A percentile compares a stretch with the other conserved stretches of the same genome.
Evolutionary conservation across 164 flowering plant genomes (phyloP).

Genomic region (Tinospora cordifolia): DNA sequence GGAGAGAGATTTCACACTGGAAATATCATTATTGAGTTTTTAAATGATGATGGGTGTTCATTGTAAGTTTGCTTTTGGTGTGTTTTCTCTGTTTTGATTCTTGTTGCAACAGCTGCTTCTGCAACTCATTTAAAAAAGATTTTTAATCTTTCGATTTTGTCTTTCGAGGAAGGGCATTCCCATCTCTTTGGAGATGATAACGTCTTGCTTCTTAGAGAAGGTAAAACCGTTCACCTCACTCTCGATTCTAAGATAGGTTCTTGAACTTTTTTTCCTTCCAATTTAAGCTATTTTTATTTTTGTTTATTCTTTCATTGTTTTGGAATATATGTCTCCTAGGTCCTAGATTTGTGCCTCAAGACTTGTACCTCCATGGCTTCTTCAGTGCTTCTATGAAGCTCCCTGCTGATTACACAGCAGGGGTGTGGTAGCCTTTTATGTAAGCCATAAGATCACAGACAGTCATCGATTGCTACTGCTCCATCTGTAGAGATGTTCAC

Average conservation of each 20-base stretch:
- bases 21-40: not conserved
- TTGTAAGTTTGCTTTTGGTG: not conserved
- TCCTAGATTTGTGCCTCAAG: constrained; percentile 83
- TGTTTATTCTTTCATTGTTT: not conserved
- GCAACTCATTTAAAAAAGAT: not conserved
- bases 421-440: constrained; percentile 91
- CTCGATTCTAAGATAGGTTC: constrained; percentile 73
- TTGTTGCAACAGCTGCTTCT: not conserved
- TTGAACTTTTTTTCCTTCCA: constrained; percentile 9
- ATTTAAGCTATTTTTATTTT: constrained; percentile 8
- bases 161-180: constrained; percentile 80
- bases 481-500: too few relatives aligned
- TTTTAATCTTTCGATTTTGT: constrained; percentile 42
- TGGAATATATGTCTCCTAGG: constrained; percentile 47
- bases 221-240: constrained; percentile 61
- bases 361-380: constrained; percentile 74
- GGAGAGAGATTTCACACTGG: not conserved
- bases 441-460: constrained; percentile 42
- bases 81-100: not conserved
- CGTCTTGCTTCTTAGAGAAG: constrained; percentile 55
- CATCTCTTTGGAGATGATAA: constrained; percentile 75
- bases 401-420: constrained; percentile 90
- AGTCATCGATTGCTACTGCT: not conserved
- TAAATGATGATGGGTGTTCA: not conserved
- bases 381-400: constrained; percentile 87